phyloP scores from a whole-genome alignment of 176 grass and related monocot genomes.

The Pontederia paniculata region DNA sequence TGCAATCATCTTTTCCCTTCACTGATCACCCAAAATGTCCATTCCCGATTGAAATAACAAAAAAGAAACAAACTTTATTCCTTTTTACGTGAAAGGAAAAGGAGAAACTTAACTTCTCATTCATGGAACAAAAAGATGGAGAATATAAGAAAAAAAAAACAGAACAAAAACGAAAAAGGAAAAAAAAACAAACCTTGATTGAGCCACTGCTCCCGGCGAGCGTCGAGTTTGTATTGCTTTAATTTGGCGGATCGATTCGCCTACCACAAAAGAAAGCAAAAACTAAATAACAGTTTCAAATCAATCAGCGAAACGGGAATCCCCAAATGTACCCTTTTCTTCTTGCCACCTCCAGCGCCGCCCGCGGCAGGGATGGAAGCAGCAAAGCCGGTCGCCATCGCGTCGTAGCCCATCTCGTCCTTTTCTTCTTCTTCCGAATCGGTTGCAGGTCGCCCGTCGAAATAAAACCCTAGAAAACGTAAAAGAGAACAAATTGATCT shows the following conservation, averaged over 20 bases:
- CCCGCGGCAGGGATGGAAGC: neutral
- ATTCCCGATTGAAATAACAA: no score
- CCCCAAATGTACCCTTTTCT: neutral
- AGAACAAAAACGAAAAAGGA: neutral
- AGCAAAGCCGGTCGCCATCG: neutral
- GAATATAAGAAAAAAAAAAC: neutral
- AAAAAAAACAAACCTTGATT: slow-evolving; percentile 1
- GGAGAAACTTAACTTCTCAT: no score
- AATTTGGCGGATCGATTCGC: slow-evolving; percentile 13
- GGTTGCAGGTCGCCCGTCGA: no score
- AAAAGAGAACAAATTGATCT: no score
- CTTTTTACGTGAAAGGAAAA: no score
- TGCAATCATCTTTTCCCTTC: neutral
- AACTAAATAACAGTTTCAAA: neutral
- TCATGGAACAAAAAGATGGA: neutral
- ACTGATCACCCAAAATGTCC: neutral
- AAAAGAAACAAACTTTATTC: no score
- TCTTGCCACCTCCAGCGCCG: neutral
- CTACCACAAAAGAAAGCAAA: neutral
- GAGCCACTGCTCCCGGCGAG: slow-evolving; percentile 14
- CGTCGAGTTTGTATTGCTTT: slow-evolving; percentile 19
- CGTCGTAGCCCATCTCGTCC: neutral
- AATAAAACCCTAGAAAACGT: no score
- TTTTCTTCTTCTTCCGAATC: neutral
- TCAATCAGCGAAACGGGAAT: neutral